phyloP scores from a whole-genome alignment of 75 land plant genomes.

The Ceratopteris richardii region DNA sequence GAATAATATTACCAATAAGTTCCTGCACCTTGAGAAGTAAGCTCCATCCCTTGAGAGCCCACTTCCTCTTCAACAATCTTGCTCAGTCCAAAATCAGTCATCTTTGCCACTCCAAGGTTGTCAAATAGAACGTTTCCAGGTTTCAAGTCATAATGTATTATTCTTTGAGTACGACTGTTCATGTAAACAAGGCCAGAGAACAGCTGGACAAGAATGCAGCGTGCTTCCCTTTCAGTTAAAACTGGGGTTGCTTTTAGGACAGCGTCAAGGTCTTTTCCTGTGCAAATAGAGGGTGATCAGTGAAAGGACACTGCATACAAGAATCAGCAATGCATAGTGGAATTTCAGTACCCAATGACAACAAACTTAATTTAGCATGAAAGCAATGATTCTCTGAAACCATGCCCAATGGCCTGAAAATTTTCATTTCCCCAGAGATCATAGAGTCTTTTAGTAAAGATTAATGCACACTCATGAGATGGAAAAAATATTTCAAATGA shows the following conservation, averaged over 20 bases:
- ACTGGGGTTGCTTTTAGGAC: slow-evolving; percentile 81
- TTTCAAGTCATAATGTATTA: slow-evolving; percentile 94
- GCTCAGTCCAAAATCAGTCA: slow-evolving; percentile 97
- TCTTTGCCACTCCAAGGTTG: slow-evolving; percentile 86
- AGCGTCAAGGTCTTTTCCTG: slow-evolving; percentile 97
- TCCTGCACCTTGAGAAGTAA: slow-evolving; percentile 98
- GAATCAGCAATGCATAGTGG: too few relatives aligned
- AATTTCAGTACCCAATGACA: too few relatives aligned
- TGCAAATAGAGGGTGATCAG: too few relatives aligned
- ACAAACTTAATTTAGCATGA: too few relatives aligned
- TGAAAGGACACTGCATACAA: too few relatives aligned
- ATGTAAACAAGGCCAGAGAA: slow-evolving; percentile 93
- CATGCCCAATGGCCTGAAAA: too few relatives aligned
- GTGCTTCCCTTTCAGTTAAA: slow-evolving; percentile 85
- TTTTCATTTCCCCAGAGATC: too few relatives aligned
- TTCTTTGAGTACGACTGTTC: slow-evolving; percentile 82
- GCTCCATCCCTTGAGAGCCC: slow-evolving; percentile 98
- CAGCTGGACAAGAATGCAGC: slow-evolving; percentile 84
- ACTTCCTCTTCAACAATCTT: slow-evolving; percentile 93
- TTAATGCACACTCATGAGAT: too few relatives aligned
- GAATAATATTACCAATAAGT: slow-evolving; percentile 73
- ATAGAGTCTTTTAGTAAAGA: too few relatives aligned
- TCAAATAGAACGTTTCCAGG: slow-evolving; percentile 97
- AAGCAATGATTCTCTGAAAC: too few relatives aligned
- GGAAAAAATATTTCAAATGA: too few relatives aligned